A percentile compares a stretch with the other conserved stretches of the same genome.
phyloP scores from a whole-genome alignment of 768 basidiomycete genomes.

The Tremella yokohamensis region DNA sequence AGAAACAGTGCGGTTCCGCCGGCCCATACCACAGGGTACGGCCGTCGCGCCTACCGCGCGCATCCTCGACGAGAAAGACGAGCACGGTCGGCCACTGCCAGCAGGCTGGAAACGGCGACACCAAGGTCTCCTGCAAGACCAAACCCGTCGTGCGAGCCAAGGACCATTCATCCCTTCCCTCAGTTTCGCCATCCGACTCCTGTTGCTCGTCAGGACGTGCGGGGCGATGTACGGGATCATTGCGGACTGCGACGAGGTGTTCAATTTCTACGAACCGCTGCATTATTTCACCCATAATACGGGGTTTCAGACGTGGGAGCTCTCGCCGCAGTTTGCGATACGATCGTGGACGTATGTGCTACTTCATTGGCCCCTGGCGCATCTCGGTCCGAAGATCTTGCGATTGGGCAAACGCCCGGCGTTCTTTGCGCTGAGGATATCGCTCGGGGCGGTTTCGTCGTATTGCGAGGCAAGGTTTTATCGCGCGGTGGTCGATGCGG shows the following conservation, averaged over 20 bases:
- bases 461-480: conserved; percentile 79
- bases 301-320: conserved; percentile 98
- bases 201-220: conserved; percentile 73
- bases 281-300: conserved; percentile 81
- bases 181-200: conserved; percentile 73
- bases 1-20: conserved; percentile 44
- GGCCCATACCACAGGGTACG: conserved; percentile 44
- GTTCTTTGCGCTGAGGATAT: conserved; percentile 84
- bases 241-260: conserved; percentile 97
- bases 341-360: conserved; percentile 92
- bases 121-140: conserved; percentile 49
- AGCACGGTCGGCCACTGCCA: conserved; percentile 17
- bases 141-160: conserved; percentile 6
- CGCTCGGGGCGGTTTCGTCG: conserved; percentile 68
- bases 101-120: conserved; percentile 46
- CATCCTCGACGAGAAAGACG: background rate
- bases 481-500: conserved; percentile 69
- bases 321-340: conserved; percentile 83
- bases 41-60: conserved; percentile 24
- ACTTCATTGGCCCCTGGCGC: conserved; percentile 64
- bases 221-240: conserved; percentile 94
- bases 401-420: conserved; percentile 72
- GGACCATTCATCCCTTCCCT: conserved; percentile 83
- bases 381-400: conserved; percentile 54
- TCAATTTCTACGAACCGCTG: conserved; percentile 98